Conservation (phyloP, 306 rosid genomes). For the Dryas octopetala region DNA sequence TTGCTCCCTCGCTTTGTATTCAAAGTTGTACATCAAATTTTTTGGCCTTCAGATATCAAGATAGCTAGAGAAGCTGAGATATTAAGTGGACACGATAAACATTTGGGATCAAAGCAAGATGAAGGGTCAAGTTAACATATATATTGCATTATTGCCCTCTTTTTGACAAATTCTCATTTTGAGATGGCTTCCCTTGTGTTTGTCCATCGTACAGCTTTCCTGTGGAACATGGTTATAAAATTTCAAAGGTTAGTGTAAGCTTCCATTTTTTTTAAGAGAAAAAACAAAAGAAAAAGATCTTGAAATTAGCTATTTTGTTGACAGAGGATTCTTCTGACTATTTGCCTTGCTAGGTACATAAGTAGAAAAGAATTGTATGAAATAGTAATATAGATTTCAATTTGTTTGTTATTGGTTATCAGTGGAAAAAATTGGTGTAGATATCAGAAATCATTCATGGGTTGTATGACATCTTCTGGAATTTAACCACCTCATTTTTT, state of each 20-base stretch:
- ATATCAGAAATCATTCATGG: not conserved
- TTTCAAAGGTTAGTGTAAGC: constrained; percentile 43
- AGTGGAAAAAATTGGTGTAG: not conserved
- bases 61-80: constrained; percentile 79
- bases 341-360: not conserved
- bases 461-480: not conserved
- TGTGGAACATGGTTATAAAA: constrained; percentile 34
- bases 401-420: not conserved
- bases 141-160: constrained; percentile 6
- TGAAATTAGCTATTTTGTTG: not conserved
- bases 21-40: constrained; percentile 63
- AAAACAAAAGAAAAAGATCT: too few relatives aligned
- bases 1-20: constrained; percentile 83
- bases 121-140: constrained; percentile 51
- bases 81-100: constrained; percentile 34
- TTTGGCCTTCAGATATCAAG: constrained; percentile 93
- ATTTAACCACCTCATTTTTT: not conserved
- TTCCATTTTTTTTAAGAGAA: not conserved
- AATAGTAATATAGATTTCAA: not conserved
- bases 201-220: constrained; percentile 45
- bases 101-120: constrained; percentile 42
- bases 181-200: constrained; percentile 49
- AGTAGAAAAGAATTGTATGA: not conserved
- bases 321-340: not conserved
- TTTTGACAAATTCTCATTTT: constrained; percentile 32